Evolutionary conservation across 1,284 basidiomycete genomes (phyloP).

Genomic region (Thelephora terrestris): DNA sequence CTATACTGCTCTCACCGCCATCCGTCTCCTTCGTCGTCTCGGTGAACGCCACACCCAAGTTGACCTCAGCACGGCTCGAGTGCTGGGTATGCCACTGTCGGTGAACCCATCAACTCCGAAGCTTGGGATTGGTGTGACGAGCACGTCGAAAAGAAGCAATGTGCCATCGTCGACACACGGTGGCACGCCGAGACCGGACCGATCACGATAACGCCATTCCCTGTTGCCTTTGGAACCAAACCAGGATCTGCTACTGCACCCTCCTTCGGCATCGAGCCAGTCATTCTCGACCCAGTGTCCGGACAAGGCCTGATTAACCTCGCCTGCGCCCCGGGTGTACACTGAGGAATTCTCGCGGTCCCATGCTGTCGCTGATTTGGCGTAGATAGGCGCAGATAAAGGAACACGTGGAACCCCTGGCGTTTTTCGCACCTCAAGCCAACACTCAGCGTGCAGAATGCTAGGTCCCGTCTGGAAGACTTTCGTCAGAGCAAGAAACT

Average conservation of each 20-base stretch:
- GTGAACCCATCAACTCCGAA: constrained; percentile 98
- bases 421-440: too few species aligned
- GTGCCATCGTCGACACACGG: constrained; percentile 96
- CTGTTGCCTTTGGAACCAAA: constrained; percentile 92
- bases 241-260: constrained; percentile 95
- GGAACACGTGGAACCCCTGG: too few species aligned
- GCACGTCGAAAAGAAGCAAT: constrained; percentile 81
- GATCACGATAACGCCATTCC: constrained; percentile 91
- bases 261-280: constrained; percentile 93
- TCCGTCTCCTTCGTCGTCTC: constrained; percentile 83
- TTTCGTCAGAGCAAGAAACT: too few species aligned
- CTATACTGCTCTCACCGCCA: constrained; percentile 90
- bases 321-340: too few species aligned
- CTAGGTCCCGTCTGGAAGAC: too few species aligned
- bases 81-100: constrained; percentile 86
- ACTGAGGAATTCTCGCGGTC: too few species aligned
- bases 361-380: too few species aligned
- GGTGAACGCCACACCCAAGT: constrained; percentile 82
- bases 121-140: constrained; percentile 99
- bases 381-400: too few species aligned
- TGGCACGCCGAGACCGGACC: constrained; percentile 99
- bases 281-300: too few species aligned
- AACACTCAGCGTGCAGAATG: too few species aligned
- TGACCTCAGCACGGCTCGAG: constrained; percentile 77
- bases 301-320: too few species aligned